These are phyloP conservation scores for Salvia sclarea DNA, from an alignment of 305 asterid genomes.

Conservation along the genomic window DNA sequence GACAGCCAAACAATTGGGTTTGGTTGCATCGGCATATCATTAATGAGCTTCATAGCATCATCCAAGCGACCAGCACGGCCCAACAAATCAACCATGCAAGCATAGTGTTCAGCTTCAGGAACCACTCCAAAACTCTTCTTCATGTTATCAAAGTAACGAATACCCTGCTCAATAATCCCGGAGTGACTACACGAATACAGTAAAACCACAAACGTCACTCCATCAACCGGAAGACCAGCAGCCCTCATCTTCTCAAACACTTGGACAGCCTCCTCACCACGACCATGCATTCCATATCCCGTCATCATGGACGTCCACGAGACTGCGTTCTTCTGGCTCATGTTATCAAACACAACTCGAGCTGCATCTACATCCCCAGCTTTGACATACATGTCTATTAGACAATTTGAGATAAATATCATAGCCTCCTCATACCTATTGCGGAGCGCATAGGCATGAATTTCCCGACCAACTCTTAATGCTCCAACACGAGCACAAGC, in stretches of 20 bases:
- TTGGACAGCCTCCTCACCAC: constrained; percentile 69
- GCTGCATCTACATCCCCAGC: constrained; percentile 80
- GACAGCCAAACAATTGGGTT: constrained; percentile 70
- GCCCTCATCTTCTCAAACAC: constrained; percentile 55
- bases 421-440: constrained; percentile 53
- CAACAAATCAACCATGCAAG: constrained; percentile 80
- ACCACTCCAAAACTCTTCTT: constrained; percentile 49
- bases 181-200: constrained; percentile 92
- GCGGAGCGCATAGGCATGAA: constrained; percentile 66
- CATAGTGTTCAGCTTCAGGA: constrained; percentile 76
- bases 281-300: constrained; percentile 86
- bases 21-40: constrained; percentile 70
- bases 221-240: constrained; percentile 58
- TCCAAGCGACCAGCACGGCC: constrained; percentile 82
- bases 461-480: constrained; percentile 64
- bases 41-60: constrained; percentile 63
- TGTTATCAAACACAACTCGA: constrained; percentile 58
- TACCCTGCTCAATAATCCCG: constrained; percentile 70
- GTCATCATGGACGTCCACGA: constrained; percentile 92
- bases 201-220: constrained; percentile 73
- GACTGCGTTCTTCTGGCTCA: constrained; percentile 55
- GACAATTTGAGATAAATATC: constrained; percentile 74
- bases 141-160: constrained; percentile 65
- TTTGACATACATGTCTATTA: constrained; percentile 84
- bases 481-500: constrained; percentile 80